These are phyloP conservation scores for Lycium barbarum DNA, from an alignment of 257 asterid genomes.

Conservation along the genomic window DNA sequence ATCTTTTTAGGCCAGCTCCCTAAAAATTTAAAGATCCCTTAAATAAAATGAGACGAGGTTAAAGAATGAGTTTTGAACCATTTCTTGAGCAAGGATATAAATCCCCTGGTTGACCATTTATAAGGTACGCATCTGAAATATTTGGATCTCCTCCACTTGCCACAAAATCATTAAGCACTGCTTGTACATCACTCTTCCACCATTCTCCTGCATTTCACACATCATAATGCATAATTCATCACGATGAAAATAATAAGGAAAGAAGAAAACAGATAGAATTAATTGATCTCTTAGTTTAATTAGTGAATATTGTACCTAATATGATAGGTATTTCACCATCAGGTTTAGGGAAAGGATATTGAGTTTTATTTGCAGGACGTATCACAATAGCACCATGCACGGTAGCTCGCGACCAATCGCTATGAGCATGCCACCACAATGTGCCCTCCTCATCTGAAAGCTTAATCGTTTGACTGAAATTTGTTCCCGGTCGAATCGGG, in stretches of 20 bases:
- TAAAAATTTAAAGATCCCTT: too few species aligned
- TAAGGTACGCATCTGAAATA: constrained; percentile 53
- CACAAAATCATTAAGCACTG: constrained; percentile 47
- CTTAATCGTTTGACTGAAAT: constrained; percentile 50
- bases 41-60: too few species aligned
- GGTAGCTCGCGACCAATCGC: constrained; percentile 62
- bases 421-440: constrained; percentile 82
- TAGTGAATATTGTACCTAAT: constrained; percentile 40
- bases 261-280: neutral
- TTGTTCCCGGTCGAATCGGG: constrained; percentile 58
- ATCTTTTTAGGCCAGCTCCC: too few species aligned
- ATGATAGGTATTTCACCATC: constrained; percentile 53
- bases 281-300: neutral
- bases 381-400: constrained; percentile 61
- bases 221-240: neutral
- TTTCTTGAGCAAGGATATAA: constrained; percentile 50
- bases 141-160: constrained; percentile 49
- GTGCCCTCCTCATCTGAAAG: constrained; percentile 71
- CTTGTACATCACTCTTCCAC: constrained; percentile 50
- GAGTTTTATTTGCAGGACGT: constrained; percentile 35
- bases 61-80: constrained; percentile 40
- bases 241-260: too few species aligned
- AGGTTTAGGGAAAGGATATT: constrained; percentile 59
- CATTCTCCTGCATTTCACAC: constrained; percentile 43
- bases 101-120: constrained; percentile 71